Evolutionary conservation across 78 protist genomes (phyloP).

Genomic region (Bigelowiella natans): DNA sequence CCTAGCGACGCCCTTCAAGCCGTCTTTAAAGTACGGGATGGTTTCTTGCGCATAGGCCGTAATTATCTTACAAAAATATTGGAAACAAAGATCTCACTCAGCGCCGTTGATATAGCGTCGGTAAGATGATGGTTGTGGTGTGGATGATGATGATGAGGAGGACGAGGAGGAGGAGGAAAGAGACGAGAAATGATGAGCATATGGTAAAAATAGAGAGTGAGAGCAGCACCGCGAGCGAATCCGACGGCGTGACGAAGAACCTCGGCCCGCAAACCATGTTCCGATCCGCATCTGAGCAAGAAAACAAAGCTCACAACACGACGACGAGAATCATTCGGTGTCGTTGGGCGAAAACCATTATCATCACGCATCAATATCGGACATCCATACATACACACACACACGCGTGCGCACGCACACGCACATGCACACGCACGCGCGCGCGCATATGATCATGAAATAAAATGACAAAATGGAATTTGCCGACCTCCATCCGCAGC

Average conservation of each 20-base stretch:
- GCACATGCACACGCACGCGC: not conserved
- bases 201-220: slow-evolving; percentile 38
- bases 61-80: not conserved
- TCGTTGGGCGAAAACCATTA: too few species aligned
- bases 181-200: too few species aligned
- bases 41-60: not conserved
- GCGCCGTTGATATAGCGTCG: too few species aligned
- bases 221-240: slow-evolving; percentile 88
- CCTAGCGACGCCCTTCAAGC: slow-evolving; percentile 82
- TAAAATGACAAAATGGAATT: not conserved
- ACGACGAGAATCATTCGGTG: too few species aligned
- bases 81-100: too few species aligned
- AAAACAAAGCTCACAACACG: too few species aligned
- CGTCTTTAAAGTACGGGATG: slow-evolving; percentile 6
- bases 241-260: slow-evolving; percentile 91
- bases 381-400: too few species aligned
- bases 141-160: too few species aligned
- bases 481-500: slow-evolving; percentile 65
- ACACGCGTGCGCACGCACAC: too few species aligned
- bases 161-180: too few species aligned
- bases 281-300: slow-evolving; percentile 70
- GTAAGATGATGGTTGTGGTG: too few species aligned
- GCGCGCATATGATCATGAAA: not conserved
- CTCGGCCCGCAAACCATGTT: slow-evolving; percentile 67
- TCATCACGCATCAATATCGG: too few species aligned